A percentile compares a stretch with the other conserved stretches of the same genome.
These are phyloP conservation scores for Sergeia podlipaevii DNA, from an alignment of 208 protist genomes.

Conservation along the genomic window DNA sequence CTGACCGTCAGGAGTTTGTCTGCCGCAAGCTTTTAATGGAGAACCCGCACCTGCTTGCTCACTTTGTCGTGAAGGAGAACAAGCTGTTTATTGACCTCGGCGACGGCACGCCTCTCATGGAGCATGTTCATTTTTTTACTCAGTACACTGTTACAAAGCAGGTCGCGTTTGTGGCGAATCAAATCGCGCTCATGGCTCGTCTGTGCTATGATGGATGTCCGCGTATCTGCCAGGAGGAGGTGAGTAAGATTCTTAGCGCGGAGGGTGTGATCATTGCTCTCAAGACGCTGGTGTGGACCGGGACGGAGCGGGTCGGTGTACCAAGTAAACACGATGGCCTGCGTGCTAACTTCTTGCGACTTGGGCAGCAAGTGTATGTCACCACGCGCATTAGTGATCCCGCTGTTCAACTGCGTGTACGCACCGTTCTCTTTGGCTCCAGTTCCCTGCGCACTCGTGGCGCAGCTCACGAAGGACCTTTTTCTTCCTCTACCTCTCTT, in stretches of 20 bases:
- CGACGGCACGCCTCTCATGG: no score
- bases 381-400: conserved; percentile 32
- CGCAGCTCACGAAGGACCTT: conserved; percentile 2
- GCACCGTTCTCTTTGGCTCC: conserved; percentile 60
- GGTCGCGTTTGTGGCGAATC: conserved; percentile 32
- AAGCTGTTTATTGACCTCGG: conserved; percentile 14
- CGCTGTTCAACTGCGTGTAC: conserved; percentile 50
- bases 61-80: no score
- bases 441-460: conserved; percentile 60
- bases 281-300: conserved; percentile 34
- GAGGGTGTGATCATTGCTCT: conserved; percentile 42
- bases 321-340: conserved; percentile 30
- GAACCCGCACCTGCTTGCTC: conserved; percentile 35
- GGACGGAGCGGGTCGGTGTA: conserved; percentile 28
- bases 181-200: conserved; percentile 48
- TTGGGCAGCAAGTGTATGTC: conserved; percentile 57
- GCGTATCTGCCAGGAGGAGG: conserved; percentile 33
- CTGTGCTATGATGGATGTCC: conserved; percentile 70
- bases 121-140: conserved; percentile 49
- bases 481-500: no score
- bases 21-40: conserved; percentile 58
- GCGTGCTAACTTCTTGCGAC: conserved; percentile 48
- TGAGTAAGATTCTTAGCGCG: conserved; percentile 30
- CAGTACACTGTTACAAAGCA: conserved; percentile 15
- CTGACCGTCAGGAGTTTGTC: conserved; percentile 47